Base-by-base conservation (phyloP, 208 protist species). In the Leishmania aethiopica region DNA sequence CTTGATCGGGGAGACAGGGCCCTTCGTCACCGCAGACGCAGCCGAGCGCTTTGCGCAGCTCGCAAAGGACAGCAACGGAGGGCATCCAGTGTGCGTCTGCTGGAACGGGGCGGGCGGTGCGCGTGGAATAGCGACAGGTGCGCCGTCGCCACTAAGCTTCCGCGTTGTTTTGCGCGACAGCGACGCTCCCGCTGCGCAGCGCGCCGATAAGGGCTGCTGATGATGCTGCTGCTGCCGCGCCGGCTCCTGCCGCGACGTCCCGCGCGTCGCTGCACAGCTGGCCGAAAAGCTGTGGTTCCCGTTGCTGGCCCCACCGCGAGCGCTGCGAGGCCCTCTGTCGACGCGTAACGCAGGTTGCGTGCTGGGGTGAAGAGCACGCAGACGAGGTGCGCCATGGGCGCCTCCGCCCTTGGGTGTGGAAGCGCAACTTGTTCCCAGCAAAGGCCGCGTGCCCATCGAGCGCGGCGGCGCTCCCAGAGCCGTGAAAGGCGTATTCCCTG, bases 1-100 rank as follows among this genome's bases (percentile, higher is more conserved):
- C 73, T 77, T 82, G 35, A 86, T 86, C 10, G 83, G 83, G 32
- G 83, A 86, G 11, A 86, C 53, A 11, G 83, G 83, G 19, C 78
- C 78, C n/a, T 64, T 79, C 40, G 77, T 22, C n/a, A 35, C 49
- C 17, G 47, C 69, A 28, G 59, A 49, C 7, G 67, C 47, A 35
- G 37, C 8, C 51, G 51, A 2, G 4, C 77, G 37, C 47, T 64
- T 32, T 6, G 53, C 67, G 19, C 2, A 40, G 77, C 67, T 59
- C 10, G 66, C 64, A 49, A 83, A 86, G 0, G 83, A 83, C 10
- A 80, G 60, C 74, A 60, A 78, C 22, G 78, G 74, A 11, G 78
- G 78, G 75, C 75, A 83, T 69, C 47, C 75, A 13, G 74, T 83
- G 83, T 83, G 72, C 51, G 66, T 86, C 67, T 86, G 73, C 73